Conservation (phyloP, 257 asterid genomes). For the Solanum dulcamara region DNA sequence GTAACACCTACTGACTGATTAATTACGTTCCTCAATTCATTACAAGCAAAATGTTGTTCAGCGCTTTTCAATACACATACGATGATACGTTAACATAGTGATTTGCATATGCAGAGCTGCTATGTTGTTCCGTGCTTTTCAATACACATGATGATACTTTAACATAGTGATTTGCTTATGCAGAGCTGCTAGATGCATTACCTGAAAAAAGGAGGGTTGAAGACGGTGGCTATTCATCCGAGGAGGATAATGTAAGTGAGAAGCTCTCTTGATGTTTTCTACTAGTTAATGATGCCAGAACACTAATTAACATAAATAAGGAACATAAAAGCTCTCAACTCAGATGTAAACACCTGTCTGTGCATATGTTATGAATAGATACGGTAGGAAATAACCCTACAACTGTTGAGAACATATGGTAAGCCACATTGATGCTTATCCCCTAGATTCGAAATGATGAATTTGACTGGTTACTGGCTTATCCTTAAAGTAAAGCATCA, state of each 20-base stretch:
- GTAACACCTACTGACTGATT: conserved; percentile 18
- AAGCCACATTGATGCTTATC: neutral
- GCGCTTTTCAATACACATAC: neutral
- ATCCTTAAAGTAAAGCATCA: neutral
- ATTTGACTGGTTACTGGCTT: neutral
- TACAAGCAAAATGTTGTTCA: neutral
- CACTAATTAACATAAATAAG: neutral
- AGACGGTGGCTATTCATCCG: conserved; percentile 72
- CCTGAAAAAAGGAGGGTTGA: conserved; percentile 69
- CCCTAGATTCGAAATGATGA: neutral
- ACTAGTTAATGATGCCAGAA: neutral
- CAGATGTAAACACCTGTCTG: neutral
- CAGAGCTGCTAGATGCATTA: conserved; percentile 80
- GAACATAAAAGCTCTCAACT: neutral
- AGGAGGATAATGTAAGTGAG: conserved; percentile 50
- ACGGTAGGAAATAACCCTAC: neutral
- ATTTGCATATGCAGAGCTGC: conserved; percentile 35
- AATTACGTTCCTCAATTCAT: neutral
- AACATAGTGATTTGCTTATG: neutral
- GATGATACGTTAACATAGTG: neutral
- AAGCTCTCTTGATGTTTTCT: neutral
- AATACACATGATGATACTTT: neutral
- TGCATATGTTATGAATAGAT: neutral
- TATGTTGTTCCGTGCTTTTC: too few relatives aligned
- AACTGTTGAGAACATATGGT: neutral